Evolutionary conservation across 106 monocot genomes (phyloP).

Genomic region (Hemerocallis citrina): DNA sequence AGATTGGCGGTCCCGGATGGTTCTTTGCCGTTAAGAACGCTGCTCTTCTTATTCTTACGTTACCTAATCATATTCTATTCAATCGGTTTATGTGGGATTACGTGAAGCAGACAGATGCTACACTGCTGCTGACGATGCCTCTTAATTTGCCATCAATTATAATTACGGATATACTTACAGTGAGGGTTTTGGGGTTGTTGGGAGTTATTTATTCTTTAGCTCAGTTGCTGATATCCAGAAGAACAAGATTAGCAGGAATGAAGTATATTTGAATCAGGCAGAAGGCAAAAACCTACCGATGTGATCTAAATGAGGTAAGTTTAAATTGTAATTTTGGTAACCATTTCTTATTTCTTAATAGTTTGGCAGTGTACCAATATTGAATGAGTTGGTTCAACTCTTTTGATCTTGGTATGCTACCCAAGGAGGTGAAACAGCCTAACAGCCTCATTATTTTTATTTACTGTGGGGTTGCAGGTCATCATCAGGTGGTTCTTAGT

Average conservation of each 20-base stretch:
- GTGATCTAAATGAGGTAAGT: neutral
- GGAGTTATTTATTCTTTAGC: conserved; percentile 74
- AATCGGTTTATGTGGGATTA: conserved; percentile 99
- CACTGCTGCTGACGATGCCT: conserved; percentile 83
- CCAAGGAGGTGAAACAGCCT: no score
- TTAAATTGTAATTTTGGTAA: neutral
- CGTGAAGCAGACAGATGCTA: conserved; percentile 82
- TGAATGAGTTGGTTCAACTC: neutral
- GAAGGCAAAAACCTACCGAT: no score
- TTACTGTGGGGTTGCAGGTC: neutral
- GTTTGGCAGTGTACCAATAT: neutral
- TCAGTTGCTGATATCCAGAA: conserved; percentile 86
- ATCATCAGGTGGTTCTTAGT: neutral
- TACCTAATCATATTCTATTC: conserved; percentile 95
- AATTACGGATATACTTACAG: conserved; percentile 73
- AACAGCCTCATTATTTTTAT: no score
- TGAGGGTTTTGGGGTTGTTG: conserved; percentile 80
- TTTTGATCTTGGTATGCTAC: no score
- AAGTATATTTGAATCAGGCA: conserved; percentile 68
- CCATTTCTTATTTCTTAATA: neutral
- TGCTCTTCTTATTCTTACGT: conserved; percentile 83
- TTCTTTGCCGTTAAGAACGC: conserved; percentile 83
- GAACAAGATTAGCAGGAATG: conserved; percentile 90
- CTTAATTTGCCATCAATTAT: conserved; percentile 87
- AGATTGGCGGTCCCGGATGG: conserved; percentile 94